Evolutionary conservation across 768 basidiomycete genomes (phyloP).

Genomic region (Termitomyces sp.): DNA sequence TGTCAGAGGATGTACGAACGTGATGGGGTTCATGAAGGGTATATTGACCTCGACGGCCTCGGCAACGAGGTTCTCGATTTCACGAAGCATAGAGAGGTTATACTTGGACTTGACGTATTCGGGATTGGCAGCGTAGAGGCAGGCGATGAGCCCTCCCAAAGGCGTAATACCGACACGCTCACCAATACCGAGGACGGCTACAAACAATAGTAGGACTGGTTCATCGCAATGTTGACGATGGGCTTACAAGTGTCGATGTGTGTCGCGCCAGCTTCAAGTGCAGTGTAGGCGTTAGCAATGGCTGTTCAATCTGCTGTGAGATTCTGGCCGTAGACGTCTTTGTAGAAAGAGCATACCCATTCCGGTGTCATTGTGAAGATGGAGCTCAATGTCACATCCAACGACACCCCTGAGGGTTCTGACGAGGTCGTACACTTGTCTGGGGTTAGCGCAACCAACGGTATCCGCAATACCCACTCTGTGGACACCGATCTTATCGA

Average conservation of each 20-base stretch:
- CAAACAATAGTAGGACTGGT: neutral
- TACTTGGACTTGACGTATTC: constrained; percentile 99
- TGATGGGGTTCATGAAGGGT: constrained; percentile 95
- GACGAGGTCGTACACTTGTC: constrained; percentile 98
- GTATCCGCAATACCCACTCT: constrained; percentile 99
- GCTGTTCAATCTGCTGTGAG: constrained; percentile 36
- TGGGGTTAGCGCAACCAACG: constrained; percentile 96
- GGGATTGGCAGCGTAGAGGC: constrained; percentile 94
- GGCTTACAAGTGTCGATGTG: constrained; percentile 93
- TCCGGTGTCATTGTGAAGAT: constrained; percentile 98
- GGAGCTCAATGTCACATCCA: constrained; percentile 95
- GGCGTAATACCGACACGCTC: constrained; percentile 99
- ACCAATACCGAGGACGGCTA: constrained; percentile 94
- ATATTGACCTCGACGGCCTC: constrained; percentile 98
- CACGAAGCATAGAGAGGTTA: constrained; percentile 94
- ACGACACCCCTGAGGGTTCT: constrained; percentile 95
- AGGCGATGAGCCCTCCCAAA: constrained; percentile 93
- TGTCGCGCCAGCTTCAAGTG: constrained; percentile 97
- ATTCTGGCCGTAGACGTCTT: neutral
- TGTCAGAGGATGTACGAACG: constrained; percentile 39
- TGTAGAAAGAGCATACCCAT: constrained; percentile 53
- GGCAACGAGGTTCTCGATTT: constrained; percentile 97
- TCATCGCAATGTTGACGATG: neutral
- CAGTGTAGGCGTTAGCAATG: constrained; percentile 97
- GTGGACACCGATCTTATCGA: constrained; percentile 99